Evolutionary conservation across 2,329 filamentous ascomycete species (phyloP).

Genomic region (Chalaropsis thielavioides): DNA sequence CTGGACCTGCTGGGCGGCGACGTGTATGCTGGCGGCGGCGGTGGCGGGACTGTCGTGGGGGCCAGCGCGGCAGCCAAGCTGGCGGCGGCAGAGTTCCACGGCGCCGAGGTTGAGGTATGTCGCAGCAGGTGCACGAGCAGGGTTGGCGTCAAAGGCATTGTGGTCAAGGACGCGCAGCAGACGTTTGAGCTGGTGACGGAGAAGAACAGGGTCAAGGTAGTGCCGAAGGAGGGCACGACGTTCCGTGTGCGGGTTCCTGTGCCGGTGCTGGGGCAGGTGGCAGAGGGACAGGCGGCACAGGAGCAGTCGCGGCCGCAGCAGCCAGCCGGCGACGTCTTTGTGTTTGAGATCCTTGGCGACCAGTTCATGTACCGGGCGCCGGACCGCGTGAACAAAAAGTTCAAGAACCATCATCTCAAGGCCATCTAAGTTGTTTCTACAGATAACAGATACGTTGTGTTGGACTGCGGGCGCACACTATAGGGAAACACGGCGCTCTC

Average conservation of each 20-base stretch:
- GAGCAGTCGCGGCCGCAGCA: not conserved
- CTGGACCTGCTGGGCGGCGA: constrained; percentile 54
- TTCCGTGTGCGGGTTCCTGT: constrained; percentile 61
- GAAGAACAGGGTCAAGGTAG: constrained; percentile 53
- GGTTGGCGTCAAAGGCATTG: constrained; percentile 73
- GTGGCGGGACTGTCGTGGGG: constrained; percentile 42
- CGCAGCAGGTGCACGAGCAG: constrained; percentile 65
- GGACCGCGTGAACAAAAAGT: constrained; percentile 81
- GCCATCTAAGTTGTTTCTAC: constrained; percentile 42
- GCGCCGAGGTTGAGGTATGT: constrained; percentile 69
- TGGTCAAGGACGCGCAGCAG: constrained; percentile 76
- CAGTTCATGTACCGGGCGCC: constrained; percentile 72
- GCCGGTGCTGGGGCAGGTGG: constrained; percentile 21
- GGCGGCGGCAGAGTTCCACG: constrained; percentile 78
- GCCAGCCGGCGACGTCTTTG: constrained; percentile 30
- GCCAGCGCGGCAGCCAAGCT: constrained; percentile 56
- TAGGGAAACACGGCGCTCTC: no score
- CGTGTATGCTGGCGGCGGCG: constrained; percentile 39
- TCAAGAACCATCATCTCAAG: constrained; percentile 68
- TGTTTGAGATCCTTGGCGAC: constrained; percentile 76
- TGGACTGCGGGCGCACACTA: no score
- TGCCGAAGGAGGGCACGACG: constrained; percentile 82
- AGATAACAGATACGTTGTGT: not conserved
- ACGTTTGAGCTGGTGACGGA: constrained; percentile 72
- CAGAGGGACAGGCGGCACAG: not conserved